Evolutionary conservation across 345 rosid species (phyloP), one percentile per base, ranked within the genome.

Genomic region (Bruguiera gymnorhiza): DNA sequence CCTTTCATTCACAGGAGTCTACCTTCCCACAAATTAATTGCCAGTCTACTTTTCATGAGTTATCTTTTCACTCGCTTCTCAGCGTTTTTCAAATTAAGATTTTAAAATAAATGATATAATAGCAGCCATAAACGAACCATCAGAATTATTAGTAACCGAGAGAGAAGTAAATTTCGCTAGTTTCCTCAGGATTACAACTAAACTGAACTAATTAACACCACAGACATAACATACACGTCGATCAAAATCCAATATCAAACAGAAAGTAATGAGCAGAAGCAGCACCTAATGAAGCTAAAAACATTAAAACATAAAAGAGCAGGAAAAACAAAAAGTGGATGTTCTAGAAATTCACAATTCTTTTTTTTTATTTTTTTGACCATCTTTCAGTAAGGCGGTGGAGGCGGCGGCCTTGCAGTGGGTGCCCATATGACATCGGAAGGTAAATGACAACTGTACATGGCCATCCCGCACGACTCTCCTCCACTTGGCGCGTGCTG

Each of bases 351-450:
- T 58, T 30, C 57, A 59, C 59, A 48, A 27, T 34, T 34, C 8
- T 34, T 6, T 6, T 32, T 32, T 34, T 34, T 34, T 34, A 6
- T 4, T 55, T 55, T 34, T 34, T 31, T 67, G 20, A 1, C 26
- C 15, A 3, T 23, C 2, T 51, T 5, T 82, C 74, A 85, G 53
- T 78, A 86, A 1, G 67, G 71, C 46, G 75, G 63, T 6, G 88
- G 88, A 0, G 72, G 83, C 60, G 88, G 82, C 6, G 85, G 86
- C 60, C 93, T 83, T 1, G 87, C 86, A 2, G 88, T 81, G 1
- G 92, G 93, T 62, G 90, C 87, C 97, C 97, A 92, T 29, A 89
- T 81, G 34, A 80, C 90, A 60, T 92, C 96, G 19, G 89, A 79
- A 7, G 83, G 79, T 80, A 85, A 62, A 78, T 88, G 90, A 77